Evolutionary conservation across 2,329 filamentous ascomycete genomes (phyloP).

Genomic region (Fusarium buxicola): DNA sequence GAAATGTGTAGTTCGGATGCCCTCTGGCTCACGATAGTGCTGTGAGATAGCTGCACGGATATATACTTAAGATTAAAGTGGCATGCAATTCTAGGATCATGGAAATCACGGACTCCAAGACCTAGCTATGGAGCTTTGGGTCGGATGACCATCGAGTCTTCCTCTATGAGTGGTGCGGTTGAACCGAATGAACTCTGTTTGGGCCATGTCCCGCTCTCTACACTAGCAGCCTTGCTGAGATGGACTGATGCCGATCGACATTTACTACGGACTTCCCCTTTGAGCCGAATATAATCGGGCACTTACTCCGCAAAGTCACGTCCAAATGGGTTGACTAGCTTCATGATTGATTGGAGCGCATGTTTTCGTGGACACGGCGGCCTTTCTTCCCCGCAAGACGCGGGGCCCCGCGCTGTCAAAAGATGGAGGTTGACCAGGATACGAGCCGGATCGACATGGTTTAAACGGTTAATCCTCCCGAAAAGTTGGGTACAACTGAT

Average conservation of each 20-base stretch:
- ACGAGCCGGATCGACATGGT: neutral
- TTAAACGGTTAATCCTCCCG: constrained; percentile 10
- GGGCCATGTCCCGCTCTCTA: neutral
- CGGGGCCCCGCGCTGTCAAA: constrained; percentile 26
- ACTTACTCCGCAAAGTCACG: neutral
- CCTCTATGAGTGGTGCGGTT: constrained; percentile 1
- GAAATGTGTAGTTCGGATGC: neutral
- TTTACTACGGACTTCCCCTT: neutral
- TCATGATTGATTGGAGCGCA: neutral
- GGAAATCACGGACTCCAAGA: neutral
- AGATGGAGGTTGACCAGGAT: neutral
- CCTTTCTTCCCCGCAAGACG: constrained; percentile 17
- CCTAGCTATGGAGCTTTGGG: neutral
- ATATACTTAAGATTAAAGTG: neutral
- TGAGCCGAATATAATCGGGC: neutral
- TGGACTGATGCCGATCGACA: neutral
- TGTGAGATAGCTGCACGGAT: neutral
- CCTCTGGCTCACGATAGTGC: neutral
- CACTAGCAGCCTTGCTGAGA: neutral
- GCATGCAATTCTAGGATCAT: neutral
- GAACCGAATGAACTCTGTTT: neutral
- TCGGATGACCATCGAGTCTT: neutral
- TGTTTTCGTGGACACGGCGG: neutral
- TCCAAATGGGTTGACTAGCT: neutral
- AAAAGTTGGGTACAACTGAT: constrained; percentile 9